Evolutionary conservation across 768 basidiomycete genomes (phyloP).

Genomic region (Russula brevipes): DNA sequence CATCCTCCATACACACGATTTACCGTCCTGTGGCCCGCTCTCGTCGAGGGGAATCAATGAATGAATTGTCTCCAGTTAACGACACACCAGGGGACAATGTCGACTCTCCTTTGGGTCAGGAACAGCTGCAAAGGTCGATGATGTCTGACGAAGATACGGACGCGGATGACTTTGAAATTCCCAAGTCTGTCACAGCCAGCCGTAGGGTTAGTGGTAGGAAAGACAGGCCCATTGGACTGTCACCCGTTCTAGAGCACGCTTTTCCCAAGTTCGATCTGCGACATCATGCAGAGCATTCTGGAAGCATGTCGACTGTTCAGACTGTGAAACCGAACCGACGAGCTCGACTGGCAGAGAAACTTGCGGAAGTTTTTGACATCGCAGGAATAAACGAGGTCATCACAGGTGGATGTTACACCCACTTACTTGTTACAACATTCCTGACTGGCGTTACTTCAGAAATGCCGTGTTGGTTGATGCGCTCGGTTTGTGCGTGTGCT

Average conservation of each 20-base stretch:
- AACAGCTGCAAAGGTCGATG: conserved; percentile 1
- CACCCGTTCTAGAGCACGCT: conserved; percentile 14
- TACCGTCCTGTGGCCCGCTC: conserved; percentile 74
- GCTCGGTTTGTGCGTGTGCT: conserved; percentile 71
- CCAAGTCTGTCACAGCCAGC: conserved; percentile 12
- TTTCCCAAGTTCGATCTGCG: conserved; percentile 16
- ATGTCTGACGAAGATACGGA: conserved; percentile 25
- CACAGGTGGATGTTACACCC: conserved; percentile 49
- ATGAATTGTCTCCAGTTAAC: conserved; percentile 17
- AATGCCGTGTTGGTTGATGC: conserved; percentile 90
- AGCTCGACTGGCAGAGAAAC: conserved; percentile 74
- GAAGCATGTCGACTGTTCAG: conserved; percentile 60
- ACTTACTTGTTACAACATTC: conserved; percentile 10
- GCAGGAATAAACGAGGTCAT: conserved; percentile 78
- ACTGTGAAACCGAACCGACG: conserved; percentile 67
- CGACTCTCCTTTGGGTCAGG: conserved; percentile 3
- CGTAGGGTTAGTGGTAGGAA: conserved; percentile 10
- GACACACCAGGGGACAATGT: conserved; percentile 20
- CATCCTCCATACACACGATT: conserved; percentile 86
- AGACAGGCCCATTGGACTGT: conserved; percentile 12
- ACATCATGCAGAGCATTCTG: conserved; percentile 26
- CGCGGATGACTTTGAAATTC: conserved; percentile 25
- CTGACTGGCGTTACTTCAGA: conserved; percentile 41
- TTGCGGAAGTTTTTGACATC: conserved; percentile 84
- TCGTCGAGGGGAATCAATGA: conserved; percentile 38